A percentile compares a stretch with the other conserved stretches of the same genome.
Evolutionary conservation across 805 yeast genomes (phyloP).

Genomic region (Yarrowia porcina): DNA sequence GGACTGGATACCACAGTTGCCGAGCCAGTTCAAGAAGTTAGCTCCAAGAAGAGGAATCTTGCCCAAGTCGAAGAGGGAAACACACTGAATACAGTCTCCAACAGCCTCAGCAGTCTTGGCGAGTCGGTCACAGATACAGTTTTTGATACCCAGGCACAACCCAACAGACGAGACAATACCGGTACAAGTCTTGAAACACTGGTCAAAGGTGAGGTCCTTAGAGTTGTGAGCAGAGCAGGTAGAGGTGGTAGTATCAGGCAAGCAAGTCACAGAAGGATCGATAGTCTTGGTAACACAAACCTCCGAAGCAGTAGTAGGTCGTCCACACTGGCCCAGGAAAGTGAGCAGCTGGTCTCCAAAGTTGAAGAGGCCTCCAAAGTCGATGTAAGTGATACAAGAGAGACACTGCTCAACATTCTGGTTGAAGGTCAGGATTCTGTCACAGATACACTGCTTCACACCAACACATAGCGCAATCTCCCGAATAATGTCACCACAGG

Average conservation of each 20-base stretch:
- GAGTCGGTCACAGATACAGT: conserved; percentile 3
- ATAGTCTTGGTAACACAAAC: conserved; percentile 2
- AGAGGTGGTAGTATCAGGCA: conserved; percentile 1
- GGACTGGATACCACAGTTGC: neutral
- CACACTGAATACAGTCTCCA: neutral
- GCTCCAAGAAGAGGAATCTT: neutral
- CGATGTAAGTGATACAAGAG: neutral
- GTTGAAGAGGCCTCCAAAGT: neutral
- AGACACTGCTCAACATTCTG: neutral
- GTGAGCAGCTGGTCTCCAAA: neutral
- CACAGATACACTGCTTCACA: neutral
- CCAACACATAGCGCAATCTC: neutral
- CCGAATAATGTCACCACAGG: neutral
- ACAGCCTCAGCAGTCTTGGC: neutral
- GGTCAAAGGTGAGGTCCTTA: neutral
- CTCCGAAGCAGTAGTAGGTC: conserved; percentile 1
- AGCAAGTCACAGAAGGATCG: neutral
- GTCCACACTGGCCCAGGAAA: neutral
- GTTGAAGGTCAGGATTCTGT: neutral
- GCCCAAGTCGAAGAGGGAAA: neutral
- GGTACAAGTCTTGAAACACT: neutral
- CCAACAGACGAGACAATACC: neutral
- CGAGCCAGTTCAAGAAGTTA: conserved; percentile 11
- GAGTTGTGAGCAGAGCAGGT: neutral
- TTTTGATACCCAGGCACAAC: neutral